Conservation (phyloP, 305 asterid genomes). For the Fraxinus ornus region DNA sequence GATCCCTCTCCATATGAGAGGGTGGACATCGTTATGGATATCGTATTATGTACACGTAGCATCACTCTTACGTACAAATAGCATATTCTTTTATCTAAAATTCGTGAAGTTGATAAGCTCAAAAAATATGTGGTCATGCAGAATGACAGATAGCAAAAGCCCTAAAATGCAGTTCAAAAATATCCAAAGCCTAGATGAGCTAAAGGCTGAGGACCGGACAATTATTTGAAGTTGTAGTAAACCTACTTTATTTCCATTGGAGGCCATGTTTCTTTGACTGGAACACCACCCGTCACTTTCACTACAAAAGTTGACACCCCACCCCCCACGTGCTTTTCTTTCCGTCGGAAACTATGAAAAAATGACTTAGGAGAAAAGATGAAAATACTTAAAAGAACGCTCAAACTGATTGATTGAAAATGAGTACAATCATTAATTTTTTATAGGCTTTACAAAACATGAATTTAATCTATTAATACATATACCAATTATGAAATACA, state of each 20-base stretch:
- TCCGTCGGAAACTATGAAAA: neutral
- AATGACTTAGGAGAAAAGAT: neutral
- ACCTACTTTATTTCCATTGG: slow-evolving; percentile 33
- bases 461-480: neutral
- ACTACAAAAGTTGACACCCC: neutral
- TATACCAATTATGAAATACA: too few relatives aligned
- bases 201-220: slow-evolving; percentile 18
- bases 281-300: slow-evolving; percentile 12
- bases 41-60: too few relatives aligned
- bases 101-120: neutral
- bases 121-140: neutral
- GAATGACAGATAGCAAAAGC: neutral
- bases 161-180: slow-evolving; percentile 26
- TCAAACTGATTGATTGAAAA: too few relatives aligned
- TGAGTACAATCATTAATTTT: too few relatives aligned
- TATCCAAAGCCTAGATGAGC: slow-evolving; percentile 19
- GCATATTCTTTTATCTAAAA: neutral
- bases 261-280: slow-evolving; percentile 39
- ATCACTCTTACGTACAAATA: too few relatives aligned
- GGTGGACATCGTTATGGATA: too few relatives aligned
- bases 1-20: too few relatives aligned
- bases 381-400: neutral
- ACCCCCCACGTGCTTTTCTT: neutral
- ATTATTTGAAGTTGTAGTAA: slow-evolving; percentile 32
- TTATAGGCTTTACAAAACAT: neutral